Conservation (phyloP, 345 rosid species). For the Pistacia atlantica region DNA sequence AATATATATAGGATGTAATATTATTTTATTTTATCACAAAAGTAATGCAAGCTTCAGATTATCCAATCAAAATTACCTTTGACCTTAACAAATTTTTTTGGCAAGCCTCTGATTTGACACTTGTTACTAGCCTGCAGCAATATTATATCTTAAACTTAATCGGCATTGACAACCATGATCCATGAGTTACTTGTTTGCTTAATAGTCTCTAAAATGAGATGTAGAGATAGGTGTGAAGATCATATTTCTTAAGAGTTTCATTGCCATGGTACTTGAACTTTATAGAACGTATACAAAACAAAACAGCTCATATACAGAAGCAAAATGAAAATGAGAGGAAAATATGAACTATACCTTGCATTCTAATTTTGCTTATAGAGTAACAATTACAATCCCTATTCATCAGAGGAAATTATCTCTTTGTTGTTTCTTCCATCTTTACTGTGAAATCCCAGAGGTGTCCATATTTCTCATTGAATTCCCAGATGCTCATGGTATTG, state of each 20-base stretch:
- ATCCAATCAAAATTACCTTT: neutral
- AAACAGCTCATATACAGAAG: neutral
- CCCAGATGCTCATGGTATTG: constrained; percentile 90
- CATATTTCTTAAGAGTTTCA: neutral
- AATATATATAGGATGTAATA: too few relatives aligned
- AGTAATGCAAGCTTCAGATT: neutral
- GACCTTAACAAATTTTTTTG: neutral
- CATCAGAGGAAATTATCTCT: constrained; percentile 38
- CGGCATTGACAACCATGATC: neutral
- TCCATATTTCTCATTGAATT: constrained; percentile 89
- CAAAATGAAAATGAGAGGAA: neutral
- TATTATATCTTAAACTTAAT: neutral
- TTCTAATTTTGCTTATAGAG: constrained; percentile 5
- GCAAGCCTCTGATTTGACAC: neutral
- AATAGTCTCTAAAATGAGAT: neutral
- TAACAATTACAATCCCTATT: constrained; percentile 6
- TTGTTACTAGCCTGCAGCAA: neutral
- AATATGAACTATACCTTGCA: constrained; percentile 1
- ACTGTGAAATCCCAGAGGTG: constrained; percentile 92
- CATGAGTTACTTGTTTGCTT: neutral
- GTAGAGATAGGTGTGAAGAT: neutral
- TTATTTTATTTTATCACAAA: neutral
- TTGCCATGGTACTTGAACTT: neutral
- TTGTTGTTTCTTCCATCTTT: constrained; percentile 57
- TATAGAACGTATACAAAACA: neutral